Evolutionary conservation across 768 basidiomycete species (phyloP).

Genomic region (Galerina marginata): DNA sequence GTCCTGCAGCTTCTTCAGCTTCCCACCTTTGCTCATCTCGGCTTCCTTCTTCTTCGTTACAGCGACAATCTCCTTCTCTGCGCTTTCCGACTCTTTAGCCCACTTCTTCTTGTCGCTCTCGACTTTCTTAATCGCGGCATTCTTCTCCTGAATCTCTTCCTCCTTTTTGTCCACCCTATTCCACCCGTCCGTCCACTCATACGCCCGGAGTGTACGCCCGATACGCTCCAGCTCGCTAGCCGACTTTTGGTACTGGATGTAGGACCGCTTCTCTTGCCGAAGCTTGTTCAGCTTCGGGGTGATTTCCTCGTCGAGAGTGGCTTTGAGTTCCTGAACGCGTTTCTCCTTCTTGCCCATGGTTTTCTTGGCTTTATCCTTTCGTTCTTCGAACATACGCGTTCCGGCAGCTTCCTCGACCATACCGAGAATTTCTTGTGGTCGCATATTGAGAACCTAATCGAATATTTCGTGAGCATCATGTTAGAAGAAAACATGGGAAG

Average conservation of each 20-base stretch:
- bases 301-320: constrained; percentile 86
- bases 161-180: constrained; percentile 60
- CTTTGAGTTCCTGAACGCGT: constrained; percentile 86
- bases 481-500: not conserved
- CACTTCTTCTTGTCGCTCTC: constrained; percentile 38
- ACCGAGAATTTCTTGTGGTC: constrained; percentile 94
- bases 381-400: constrained; percentile 98
- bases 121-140: constrained; percentile 47
- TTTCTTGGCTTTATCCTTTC: constrained; percentile 94
- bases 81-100: constrained; percentile 57
- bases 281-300: constrained; percentile 93
- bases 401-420: constrained; percentile 99
- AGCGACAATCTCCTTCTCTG: constrained; percentile 68
- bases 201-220: constrained; percentile 80
- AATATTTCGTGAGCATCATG: not conserved
- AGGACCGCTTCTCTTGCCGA: constrained; percentile 86
- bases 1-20: constrained; percentile 84
- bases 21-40: constrained; percentile 93
- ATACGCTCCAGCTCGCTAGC: constrained; percentile 87
- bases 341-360: constrained; percentile 99
- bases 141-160: constrained; percentile 55
- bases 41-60: constrained; percentile 81
- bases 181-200: constrained; percentile 71
- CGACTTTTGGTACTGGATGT: constrained; percentile 89
- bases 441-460: constrained; percentile 90